Percentiles rank a stretch among this genome's conserved stretches.
phyloP scores from a whole-genome alignment of 306 rosid species.

The Morella rubra region DNA sequence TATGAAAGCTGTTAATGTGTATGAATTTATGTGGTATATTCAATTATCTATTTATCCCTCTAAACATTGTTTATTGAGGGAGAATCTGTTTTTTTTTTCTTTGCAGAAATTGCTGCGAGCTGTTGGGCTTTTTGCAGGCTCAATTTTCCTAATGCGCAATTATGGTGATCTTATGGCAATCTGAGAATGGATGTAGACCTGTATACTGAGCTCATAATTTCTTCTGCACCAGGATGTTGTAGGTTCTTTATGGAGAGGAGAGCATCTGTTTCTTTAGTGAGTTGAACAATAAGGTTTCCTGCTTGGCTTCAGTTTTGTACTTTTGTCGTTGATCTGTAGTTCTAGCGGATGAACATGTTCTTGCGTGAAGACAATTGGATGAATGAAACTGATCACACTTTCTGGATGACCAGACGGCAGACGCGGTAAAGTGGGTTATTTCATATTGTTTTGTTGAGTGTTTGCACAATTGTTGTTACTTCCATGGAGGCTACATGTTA shows the following conservation, averaged over 20 bases:
- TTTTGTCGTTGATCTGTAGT: neutral
- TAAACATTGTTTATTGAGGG: neutral
- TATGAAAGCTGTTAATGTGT: too few species aligned
- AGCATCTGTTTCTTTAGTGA: conserved; percentile 9
- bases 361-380: neutral
- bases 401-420: neutral
- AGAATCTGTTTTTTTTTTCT: conserved; percentile 2
- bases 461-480: neutral
- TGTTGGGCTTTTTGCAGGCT: conserved; percentile 68
- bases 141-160: conserved; percentile 65
- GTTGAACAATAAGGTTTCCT: conserved; percentile 10
- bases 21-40: neutral
- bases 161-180: conserved; percentile 92
- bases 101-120: conserved; percentile 87
- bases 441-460: neutral
- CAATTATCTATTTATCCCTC: neutral
- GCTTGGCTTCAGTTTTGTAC: neutral
- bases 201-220: conserved; percentile 18
- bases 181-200: conserved; percentile 35
- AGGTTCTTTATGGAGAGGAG: neutral
- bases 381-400: neutral
- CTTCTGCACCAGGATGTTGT: conserved; percentile 13
- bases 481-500: neutral
- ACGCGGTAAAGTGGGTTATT: neutral
- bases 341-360: neutral